Evolutionary conservation across 768 basidiomycete species (phyloP).

Genomic region (Clathrus columnatus): DNA sequence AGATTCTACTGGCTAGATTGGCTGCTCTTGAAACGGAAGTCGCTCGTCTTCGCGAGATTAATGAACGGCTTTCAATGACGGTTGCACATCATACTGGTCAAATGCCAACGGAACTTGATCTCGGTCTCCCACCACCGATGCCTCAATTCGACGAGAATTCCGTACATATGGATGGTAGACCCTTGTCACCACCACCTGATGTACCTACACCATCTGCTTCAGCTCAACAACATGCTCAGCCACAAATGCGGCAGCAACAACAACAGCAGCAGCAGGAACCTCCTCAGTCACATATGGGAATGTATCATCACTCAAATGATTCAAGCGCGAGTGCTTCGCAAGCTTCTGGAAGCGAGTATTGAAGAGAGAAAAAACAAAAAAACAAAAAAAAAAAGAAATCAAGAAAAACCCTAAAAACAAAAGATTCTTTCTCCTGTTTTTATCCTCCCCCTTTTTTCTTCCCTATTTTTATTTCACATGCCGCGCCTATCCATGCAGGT

Average conservation of each 20-base stretch:
- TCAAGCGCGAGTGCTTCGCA: slow-evolving; percentile 7
- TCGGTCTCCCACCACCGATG: not conserved
- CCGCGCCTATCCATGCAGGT: not conserved
- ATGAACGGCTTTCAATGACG: slow-evolving; percentile 76
- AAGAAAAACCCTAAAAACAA: not conserved
- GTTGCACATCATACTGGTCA: slow-evolving; percentile 44
- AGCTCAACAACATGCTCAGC: not conserved
- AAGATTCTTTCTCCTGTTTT: not conserved
- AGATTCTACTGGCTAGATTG: slow-evolving; percentile 62
- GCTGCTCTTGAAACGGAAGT: slow-evolving; percentile 60
- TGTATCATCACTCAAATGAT: slow-evolving; percentile 2
- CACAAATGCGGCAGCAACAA: not conserved
- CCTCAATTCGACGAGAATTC: not conserved
- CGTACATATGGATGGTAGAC: not conserved
- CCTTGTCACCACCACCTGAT: slow-evolving; percentile 9
- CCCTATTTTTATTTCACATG: not conserved
- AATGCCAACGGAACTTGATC: slow-evolving; percentile 23
- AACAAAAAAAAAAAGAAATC: not conserved
- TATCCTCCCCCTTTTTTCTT: not conserved
- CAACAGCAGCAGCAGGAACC: not conserved
- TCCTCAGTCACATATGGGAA: not conserved
- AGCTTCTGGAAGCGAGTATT: slow-evolving; percentile 10
- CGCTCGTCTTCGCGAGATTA: slow-evolving; percentile 58
- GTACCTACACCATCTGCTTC: not conserved
- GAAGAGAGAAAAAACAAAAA: not conserved